Conservation (phyloP, 768 basidiomycete genomes). For the Filobasidium wieringae region DNA sequence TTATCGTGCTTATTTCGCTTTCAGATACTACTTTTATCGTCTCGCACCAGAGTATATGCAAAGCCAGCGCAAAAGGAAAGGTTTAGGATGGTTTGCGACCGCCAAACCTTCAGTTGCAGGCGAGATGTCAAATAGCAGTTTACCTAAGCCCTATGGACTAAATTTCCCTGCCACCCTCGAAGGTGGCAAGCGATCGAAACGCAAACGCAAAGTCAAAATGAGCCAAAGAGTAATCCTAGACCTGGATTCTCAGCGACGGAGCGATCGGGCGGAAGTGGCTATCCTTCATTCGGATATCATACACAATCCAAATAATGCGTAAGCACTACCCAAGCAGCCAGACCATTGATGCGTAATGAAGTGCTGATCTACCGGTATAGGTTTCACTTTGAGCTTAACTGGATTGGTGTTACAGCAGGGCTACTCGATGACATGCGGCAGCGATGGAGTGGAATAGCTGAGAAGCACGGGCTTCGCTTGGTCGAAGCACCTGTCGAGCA, state of each 20-base stretch:
- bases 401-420: slow-evolving; percentile 87
- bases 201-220: slow-evolving; percentile 41
- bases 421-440: slow-evolving; percentile 79
- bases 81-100: slow-evolving; percentile 56
- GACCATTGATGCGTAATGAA: no score
- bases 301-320: slow-evolving; percentile 80
- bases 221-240: slow-evolving; percentile 89
- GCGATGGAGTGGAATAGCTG: slow-evolving; percentile 68
- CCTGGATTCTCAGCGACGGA: slow-evolving; percentile 48
- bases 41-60: slow-evolving; percentile 64
- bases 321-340: slow-evolving; percentile 15
- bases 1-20: not conserved
- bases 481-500: slow-evolving; percentile 89
- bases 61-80: slow-evolving; percentile 51
- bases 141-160: slow-evolving; percentile 6
- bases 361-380: slow-evolving; percentile 11
- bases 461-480: slow-evolving; percentile 77
- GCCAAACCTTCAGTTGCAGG: no score
- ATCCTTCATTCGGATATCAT: slow-evolving; percentile 87
- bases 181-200: slow-evolving; percentile 4
- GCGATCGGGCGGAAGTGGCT: slow-evolving; percentile 76
- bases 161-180: slow-evolving; percentile 4
- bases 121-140: not conserved
- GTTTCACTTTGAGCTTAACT: slow-evolving; percentile 94
- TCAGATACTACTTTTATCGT: slow-evolving; percentile 68